Base-by-base conservation (phyloP, 441 rosid genomes). In the Eruca vesicaria region DNA sequence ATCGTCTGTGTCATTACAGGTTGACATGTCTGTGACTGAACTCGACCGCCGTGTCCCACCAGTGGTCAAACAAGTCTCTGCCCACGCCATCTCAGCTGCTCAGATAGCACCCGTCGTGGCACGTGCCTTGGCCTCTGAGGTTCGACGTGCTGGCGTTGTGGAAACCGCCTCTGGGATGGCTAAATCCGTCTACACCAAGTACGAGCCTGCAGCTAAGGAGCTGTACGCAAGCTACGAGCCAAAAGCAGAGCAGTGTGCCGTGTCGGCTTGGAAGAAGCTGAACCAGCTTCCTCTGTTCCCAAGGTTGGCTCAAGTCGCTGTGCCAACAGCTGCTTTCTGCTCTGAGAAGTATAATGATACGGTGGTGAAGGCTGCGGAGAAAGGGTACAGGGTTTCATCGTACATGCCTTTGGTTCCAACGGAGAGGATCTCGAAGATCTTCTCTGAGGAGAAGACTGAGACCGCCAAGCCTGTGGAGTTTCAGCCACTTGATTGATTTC, bases 361-460 rank as follows among this genome's bases (percentile, higher is more conserved):
- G 0, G 97, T 96, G 19, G 69, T 75, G 28, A 80, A 57, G 82
- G 81, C 94, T 20, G 93, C 90, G 0, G 94, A 89, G 78, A 89
- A 86, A 59, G 99, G 99, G 9, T 91, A 86, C 87, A 83, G 77
- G 57, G 91, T 90, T 15, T 81, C 95, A 5, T 81, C 87, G 0
- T 96, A 87, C 80, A 69, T 96, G 83, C 99, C 99, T 0, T 73
- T 96, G 81, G 92, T 96, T 72, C 97, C 99, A 12, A 87, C 94
- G 0, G 83, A 89, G 85, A 90, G 78, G 89, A 93, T 93, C 53
- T 94, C 93, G 2, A 84, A 84, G 87, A 87, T 89, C 15, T 96
- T 96, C 28, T 11, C 69, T 11, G 80, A 71, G 12, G 87, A 77
- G 18, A 76, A 63, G 32, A 71, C 84, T 12, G 87, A 68, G 63